phyloP scores from a whole-genome alignment of 2,329 filamentous ascomycete genomes.

The Venturia nashicola region DNA sequence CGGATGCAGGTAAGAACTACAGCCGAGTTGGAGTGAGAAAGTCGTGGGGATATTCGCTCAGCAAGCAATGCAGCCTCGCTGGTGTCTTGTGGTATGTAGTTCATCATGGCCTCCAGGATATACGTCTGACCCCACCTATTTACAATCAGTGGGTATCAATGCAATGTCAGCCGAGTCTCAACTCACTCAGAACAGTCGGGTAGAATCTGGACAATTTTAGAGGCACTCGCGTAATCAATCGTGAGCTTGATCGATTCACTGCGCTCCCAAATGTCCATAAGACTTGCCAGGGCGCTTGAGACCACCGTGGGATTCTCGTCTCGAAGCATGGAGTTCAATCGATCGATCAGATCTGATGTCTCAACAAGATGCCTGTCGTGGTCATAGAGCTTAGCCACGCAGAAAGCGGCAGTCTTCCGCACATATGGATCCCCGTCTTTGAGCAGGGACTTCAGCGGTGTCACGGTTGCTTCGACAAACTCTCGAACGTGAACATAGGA shows the following conservation, averaged over 20 bases:
- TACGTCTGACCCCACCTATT: constrained; percentile 94
- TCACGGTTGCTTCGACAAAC: constrained; percentile 83
- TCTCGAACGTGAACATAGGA: constrained; percentile 96
- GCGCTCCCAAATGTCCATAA: constrained; percentile 98
- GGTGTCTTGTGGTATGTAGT: constrained; percentile 87
- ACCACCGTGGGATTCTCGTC: constrained; percentile 98
- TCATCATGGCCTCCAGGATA: constrained; percentile 94
- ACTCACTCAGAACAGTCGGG: constrained; percentile 93
- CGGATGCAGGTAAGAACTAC: constrained; percentile 94
- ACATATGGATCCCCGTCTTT: constrained; percentile 89
- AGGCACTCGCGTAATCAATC: constrained; percentile 94
- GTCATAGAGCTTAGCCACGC: constrained; percentile 94
- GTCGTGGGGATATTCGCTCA: constrained; percentile 84
- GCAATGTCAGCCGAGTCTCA: no score
- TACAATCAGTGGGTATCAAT: constrained; percentile 14
- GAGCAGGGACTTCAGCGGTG: constrained; percentile 70
- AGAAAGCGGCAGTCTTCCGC: constrained; percentile 91
- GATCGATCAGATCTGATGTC: constrained; percentile 79
- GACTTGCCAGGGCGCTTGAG: constrained; percentile 74
- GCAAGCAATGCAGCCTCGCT: constrained; percentile 80
- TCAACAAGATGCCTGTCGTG: constrained; percentile 88
- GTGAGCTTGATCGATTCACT: constrained; percentile 97
- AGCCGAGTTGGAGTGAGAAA: constrained; percentile 93
- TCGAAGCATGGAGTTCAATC: constrained; percentile 75
- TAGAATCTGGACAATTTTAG: constrained; percentile 93